Conservation (phyloP, 805 yeast genomes). For the Yarrowia deformans region DNA sequence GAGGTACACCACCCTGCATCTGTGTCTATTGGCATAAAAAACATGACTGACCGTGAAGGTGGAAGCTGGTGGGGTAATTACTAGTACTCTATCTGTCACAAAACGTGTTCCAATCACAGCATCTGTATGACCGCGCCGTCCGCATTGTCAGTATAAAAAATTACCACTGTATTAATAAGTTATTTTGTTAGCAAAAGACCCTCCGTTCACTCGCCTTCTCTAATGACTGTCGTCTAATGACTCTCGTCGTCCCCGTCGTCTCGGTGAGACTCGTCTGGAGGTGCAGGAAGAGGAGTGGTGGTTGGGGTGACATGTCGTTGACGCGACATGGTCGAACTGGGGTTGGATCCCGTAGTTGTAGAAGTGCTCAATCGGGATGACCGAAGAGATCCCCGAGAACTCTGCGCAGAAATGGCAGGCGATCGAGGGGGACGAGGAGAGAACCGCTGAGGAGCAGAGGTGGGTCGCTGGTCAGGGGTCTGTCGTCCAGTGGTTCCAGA, state of each 20-base stretch:
- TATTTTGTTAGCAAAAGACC: slow-evolving; percentile 27
- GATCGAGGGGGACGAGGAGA: slow-evolving; percentile 20
- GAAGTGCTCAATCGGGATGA: neutral
- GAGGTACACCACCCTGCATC: neutral
- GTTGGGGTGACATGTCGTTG: slow-evolving; percentile 15
- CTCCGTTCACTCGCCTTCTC: neutral
- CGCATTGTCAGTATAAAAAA: no score
- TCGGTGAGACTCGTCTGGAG: slow-evolving; percentile 2
- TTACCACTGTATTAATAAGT: slow-evolving; percentile 21
- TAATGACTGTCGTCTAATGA: neutral
- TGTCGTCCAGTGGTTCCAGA: neutral
- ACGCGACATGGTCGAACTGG: slow-evolving; percentile 6
- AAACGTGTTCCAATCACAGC: no score
- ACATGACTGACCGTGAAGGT: neutral
- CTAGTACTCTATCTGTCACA: no score
- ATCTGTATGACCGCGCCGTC: no score
- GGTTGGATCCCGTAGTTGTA: slow-evolving; percentile 7
- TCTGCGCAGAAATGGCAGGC: neutral
- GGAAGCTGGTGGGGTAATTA: no score
- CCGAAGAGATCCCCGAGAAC: slow-evolving; percentile 1
- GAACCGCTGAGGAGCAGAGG: slow-evolving; percentile 3
- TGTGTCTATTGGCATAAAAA: neutral
- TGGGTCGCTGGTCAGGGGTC: neutral
- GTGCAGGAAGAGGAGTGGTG: slow-evolving; percentile 14
- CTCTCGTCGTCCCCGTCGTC: slow-evolving; percentile 8